Conservation (phyloP, 345 rosid species). For the Hevea brasiliensis region DNA sequence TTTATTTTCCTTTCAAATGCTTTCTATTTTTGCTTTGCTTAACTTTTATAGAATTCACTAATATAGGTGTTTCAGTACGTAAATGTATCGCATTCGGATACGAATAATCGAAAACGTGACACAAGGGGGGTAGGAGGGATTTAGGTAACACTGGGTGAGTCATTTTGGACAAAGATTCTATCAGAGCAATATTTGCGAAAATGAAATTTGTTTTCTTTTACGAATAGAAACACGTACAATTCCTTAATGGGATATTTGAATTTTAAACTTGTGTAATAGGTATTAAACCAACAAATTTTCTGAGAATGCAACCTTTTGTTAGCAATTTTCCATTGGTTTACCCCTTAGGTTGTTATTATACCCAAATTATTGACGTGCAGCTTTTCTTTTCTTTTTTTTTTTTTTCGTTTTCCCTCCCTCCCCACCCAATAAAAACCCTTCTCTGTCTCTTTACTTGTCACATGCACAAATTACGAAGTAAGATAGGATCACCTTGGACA, state of each 20-base stretch:
- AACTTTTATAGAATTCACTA: too few relatives aligned
- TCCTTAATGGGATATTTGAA: neutral
- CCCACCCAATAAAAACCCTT: too few relatives aligned
- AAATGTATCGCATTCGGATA: too few relatives aligned
- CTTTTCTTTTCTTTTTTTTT: neutral
- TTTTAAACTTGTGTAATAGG: neutral
- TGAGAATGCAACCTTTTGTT: neutral
- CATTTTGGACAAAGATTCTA: neutral
- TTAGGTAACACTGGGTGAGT: too few relatives aligned
- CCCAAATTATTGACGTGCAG: neutral
- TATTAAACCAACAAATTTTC: neutral
- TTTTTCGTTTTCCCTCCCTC: neutral
- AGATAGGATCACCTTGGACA: neutral
- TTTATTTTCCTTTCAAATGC: too few relatives aligned
- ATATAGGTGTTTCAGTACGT: too few relatives aligned
- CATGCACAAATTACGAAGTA: neutral
- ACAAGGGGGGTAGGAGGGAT: too few relatives aligned
- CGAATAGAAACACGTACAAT: neutral
- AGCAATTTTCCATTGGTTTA: neutral
- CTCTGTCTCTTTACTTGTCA: too few relatives aligned
- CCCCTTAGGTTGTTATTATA: neutral
- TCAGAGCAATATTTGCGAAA: neutral
- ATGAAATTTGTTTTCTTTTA: conserved; percentile 1
- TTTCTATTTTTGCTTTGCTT: too few relatives aligned
- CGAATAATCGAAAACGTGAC: too few relatives aligned